These are phyloP conservation scores for Blastobotrys muscicola DNA, from an alignment of 805 yeast genomes.

Conservation along the genomic window DNA sequence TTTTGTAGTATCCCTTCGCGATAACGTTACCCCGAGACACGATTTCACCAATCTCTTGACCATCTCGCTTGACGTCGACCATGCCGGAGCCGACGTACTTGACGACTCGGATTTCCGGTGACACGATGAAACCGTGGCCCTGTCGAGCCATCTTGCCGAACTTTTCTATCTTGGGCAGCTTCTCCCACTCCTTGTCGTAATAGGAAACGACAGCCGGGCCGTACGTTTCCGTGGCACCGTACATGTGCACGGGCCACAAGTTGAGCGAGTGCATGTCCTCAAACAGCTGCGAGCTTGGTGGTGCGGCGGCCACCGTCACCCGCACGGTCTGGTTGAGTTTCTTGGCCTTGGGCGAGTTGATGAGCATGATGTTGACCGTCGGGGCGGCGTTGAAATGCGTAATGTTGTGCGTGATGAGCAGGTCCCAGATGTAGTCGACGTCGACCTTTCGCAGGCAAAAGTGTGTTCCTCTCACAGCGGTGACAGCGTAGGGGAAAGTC, in stretches of 20 bases:
- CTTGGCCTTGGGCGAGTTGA: constrained; percentile 23
- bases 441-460: constrained; percentile 27
- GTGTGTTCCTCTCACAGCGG: constrained; percentile 30
- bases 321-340: constrained; percentile 20
- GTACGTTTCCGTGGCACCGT: constrained; percentile 30
- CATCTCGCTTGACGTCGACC: constrained; percentile 23
- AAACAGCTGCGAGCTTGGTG: constrained; percentile 28
- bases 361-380: constrained; percentile 28
- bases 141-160: constrained; percentile 25
- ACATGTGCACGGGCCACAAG: constrained; percentile 27
- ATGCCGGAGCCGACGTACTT: constrained; percentile 7
- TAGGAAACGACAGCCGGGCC: constrained; percentile 29
- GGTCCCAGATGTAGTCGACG: constrained; percentile 26
- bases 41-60: constrained; percentile 28
- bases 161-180: constrained; percentile 19
- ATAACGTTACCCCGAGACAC: constrained; percentile 26
- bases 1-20: constrained; percentile 26
- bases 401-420: constrained; percentile 19
- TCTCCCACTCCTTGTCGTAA: constrained; percentile 25
- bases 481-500: constrained; percentile 31
- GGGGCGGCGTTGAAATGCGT: constrained; percentile 31
- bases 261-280: constrained; percentile 25
- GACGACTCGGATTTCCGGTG: constrained; percentile 23
- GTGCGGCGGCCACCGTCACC: constrained; percentile 31
- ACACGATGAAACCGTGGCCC: constrained; percentile 26